Evolutionary conservation across 306 rosid genomes (phyloP).

Genomic region (Prunus mume): DNA sequence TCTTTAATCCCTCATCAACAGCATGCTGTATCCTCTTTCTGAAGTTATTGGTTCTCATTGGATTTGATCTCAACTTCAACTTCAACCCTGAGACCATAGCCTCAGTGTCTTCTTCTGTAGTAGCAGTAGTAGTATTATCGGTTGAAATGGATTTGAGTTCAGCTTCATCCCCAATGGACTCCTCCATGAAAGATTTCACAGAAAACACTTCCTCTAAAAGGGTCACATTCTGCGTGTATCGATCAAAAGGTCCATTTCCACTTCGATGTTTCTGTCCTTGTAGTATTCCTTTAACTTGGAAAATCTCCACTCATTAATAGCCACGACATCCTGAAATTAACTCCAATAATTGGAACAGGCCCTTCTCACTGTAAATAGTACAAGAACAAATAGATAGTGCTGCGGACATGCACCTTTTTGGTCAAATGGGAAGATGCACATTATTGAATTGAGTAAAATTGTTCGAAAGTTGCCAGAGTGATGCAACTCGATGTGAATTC

Average conservation of each 20-base stretch:
- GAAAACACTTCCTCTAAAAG: constrained; percentile 81
- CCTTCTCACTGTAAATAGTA: constrained; percentile 10
- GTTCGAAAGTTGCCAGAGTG: constrained; percentile 83
- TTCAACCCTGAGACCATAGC: constrained; percentile 48
- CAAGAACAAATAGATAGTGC: background rate
- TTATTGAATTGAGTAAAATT: constrained; percentile 87
- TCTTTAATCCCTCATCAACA: constrained; percentile 70
- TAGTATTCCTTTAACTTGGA: constrained; percentile 70
- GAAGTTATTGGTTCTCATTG: too few species aligned
- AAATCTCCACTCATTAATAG: constrained; percentile 91
- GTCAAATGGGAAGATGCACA: constrained; percentile 73
- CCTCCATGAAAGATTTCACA: constrained; percentile 46
- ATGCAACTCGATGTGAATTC: constrained; percentile 68
- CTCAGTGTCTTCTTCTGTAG: constrained; percentile 41
- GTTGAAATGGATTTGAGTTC: constrained; percentile 21
- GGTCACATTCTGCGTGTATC: constrained; percentile 75
- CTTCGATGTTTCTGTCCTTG: constrained; percentile 63
- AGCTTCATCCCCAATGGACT: constrained; percentile 28
- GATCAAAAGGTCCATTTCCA: constrained; percentile 81
- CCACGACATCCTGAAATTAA: constrained; percentile 77
- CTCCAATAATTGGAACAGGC: constrained; percentile 28
- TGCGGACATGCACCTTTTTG: constrained; percentile 57
- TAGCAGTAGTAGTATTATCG: constrained; percentile 33
- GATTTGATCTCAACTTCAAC: constrained; percentile 63
- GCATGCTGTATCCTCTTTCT: constrained; percentile 57